Evolutionary conservation across 345 rosid species (phyloP).

Genomic region (Citrus cavaleriei): DNA sequence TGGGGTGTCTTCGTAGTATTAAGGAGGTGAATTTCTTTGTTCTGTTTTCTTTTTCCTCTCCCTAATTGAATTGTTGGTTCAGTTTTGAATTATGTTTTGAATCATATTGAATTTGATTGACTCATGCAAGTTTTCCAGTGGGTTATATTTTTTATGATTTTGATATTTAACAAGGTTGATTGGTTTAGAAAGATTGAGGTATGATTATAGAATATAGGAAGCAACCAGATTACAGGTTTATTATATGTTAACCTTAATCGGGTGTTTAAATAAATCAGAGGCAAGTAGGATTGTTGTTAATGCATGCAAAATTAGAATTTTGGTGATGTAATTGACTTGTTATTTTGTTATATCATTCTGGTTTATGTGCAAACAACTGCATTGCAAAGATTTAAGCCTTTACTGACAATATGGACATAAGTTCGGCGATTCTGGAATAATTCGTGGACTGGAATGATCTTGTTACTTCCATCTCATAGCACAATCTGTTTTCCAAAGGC

Average conservation of each 20-base stretch:
- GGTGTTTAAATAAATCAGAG: background rate
- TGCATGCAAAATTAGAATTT: background rate
- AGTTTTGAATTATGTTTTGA: background rate
- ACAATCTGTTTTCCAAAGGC: background rate
- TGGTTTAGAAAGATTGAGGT: background rate
- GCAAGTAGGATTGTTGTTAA: background rate
- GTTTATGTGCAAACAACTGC: background rate
- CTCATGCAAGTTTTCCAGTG: background rate
- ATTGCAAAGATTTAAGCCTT: background rate
- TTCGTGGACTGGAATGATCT: background rate
- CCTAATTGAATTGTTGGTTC: background rate
- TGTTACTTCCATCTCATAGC: background rate
- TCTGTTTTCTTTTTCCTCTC: background rate
- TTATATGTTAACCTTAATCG: background rate
- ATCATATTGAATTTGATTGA: background rate
- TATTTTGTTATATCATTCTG: background rate
- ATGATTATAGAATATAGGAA: background rate
- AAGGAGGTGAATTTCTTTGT: background rate
- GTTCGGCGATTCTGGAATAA: background rate
- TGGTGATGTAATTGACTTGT: background rate
- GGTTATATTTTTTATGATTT: background rate
- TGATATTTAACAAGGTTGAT: background rate
- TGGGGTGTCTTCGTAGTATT: constrained; percentile 17
- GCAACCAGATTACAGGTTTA: background rate
- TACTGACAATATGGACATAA: background rate